Conservation (phyloP, 2,329 filamentous ascomycete genomes). For the Phaeomoniella chlamydospora region DNA sequence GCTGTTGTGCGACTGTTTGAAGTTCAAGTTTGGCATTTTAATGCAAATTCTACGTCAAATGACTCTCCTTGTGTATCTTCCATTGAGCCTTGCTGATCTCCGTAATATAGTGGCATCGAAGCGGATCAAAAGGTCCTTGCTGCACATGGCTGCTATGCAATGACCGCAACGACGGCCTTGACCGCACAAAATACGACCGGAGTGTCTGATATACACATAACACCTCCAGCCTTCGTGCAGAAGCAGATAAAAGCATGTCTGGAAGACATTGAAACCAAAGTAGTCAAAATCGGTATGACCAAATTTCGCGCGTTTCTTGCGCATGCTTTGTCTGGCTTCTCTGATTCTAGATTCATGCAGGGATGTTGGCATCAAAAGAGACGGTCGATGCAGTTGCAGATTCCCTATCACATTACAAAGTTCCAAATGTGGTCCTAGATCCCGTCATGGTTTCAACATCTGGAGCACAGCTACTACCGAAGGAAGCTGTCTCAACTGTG, state of each 20-base stretch:
- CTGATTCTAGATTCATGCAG: no score
- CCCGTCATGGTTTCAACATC: conserved; percentile 68
- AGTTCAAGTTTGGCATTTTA: no score
- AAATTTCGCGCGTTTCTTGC: neutral
- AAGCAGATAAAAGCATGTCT: conserved; percentile 78
- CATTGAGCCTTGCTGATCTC: conserved; percentile 4
- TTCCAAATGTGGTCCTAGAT: conserved; percentile 53
- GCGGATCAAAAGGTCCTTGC: conserved; percentile 92
- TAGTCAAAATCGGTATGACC: conserved; percentile 70
- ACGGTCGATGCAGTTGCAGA: conserved; percentile 56
- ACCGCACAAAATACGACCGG: conserved; percentile 92
- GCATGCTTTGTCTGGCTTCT: no score
- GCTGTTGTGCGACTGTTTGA: no score
- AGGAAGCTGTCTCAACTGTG: conserved; percentile 24
- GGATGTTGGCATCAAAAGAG: conserved; percentile 65
- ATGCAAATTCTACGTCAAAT: no score
- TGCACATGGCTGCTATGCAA: conserved; percentile 84
- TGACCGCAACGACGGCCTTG: conserved; percentile 87
- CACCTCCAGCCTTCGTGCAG: conserved; percentile 63
- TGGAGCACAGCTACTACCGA: conserved; percentile 29
- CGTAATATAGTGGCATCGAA: conserved; percentile 59
- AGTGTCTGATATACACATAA: conserved; percentile 65
- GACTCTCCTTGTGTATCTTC: neutral
- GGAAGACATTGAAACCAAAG: conserved; percentile 73
- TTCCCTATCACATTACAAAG: conserved; percentile 41